Evolutionary conservation across 2,329 filamentous ascomycete species (phyloP), one percentile per base, ranked within the genome.

Genomic region (Diaporthe sp.): DNA sequence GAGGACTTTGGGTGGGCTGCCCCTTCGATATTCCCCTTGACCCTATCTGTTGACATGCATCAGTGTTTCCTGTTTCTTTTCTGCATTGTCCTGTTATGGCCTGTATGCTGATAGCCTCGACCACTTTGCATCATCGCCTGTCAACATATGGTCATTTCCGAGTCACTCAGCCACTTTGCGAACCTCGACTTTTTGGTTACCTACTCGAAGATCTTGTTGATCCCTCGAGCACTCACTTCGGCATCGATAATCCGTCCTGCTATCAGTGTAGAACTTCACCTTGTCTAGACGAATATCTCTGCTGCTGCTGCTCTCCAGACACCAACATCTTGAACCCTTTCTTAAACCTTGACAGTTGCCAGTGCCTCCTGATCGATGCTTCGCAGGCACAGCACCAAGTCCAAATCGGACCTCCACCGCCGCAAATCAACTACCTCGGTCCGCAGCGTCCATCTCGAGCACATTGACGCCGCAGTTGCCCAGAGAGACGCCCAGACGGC

Each of bases 401-500:
- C 81, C 78, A 86, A 80, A 78, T 82, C 79, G 79, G 85, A 81
- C 80, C 83, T 90, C 34, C 82, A 83, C 78, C 87, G 86, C 78
- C 89, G 87, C 80, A 92, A 89, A 79, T 91, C 90, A 9, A 86
- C 85, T n/a, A 86, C 84, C 75, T 89, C 89, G 46, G 82, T 86
- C 42, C 85, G 85, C 68, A 85, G 86, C 42, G 84, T 87, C 28
- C 82, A 84, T 75, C 82, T 89, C 28, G 85, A 89, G 68, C 84
- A 87, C 69, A 88, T 91, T 59, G 84, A 87, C 78, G 87, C 88
- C 1, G 82, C 82, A 15, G 81, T 84, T 4, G 89, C 89, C 2
- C 87, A 89, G 67, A 86, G 89, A 72, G 90, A 93, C 81, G 92
- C 92, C 10, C 88, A 91, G 53, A 87, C 89, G 53, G 92, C 92